phyloP scores from a whole-genome alignment of 148 eudicot genomes.

The Gaultheria prostrata region DNA sequence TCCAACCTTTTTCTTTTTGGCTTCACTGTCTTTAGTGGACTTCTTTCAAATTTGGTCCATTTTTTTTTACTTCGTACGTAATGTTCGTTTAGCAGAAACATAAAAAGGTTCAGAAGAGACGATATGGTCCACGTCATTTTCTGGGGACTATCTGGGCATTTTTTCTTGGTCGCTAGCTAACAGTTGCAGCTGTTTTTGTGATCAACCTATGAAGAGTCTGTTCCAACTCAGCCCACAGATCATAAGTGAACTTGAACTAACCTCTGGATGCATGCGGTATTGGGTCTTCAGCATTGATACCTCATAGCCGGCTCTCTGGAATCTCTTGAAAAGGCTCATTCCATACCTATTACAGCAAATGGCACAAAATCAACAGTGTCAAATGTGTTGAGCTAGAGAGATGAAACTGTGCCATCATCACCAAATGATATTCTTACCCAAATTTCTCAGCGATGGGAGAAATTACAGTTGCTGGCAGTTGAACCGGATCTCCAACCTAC shows the following conservation, averaged over 20 bases:
- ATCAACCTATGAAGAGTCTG: not conserved
- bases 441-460: slow-evolving; percentile 70
- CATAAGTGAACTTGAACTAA: slow-evolving; percentile 17
- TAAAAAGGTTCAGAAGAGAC: not conserved
- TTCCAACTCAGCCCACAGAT: not conserved
- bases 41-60: not conserved
- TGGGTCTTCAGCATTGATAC: slow-evolving; percentile 95
- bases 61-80: not conserved
- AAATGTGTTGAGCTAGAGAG: slow-evolving; percentile 4
- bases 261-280: slow-evolving; percentile 99
- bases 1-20: not conserved
- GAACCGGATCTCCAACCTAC: slow-evolving; percentile 98
- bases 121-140: not conserved
- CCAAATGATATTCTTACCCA: slow-evolving; percentile 44
- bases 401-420: not conserved
- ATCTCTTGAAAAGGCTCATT: slow-evolving; percentile 91
- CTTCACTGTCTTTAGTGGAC: not conserved
- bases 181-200: slow-evolving; percentile 2
- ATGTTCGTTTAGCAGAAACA: not conserved
- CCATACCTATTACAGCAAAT: slow-evolving; percentile 53
- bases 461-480: slow-evolving; percentile 96
- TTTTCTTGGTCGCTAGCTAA: not conserved
- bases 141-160: not conserved
- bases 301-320: slow-evolving; percentile 88
- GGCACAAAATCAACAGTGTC: slow-evolving; percentile 6